Evolutionary conservation across 1,139 yeast species (phyloP).

Genomic region (Saccharomyces hybrid): DNA sequence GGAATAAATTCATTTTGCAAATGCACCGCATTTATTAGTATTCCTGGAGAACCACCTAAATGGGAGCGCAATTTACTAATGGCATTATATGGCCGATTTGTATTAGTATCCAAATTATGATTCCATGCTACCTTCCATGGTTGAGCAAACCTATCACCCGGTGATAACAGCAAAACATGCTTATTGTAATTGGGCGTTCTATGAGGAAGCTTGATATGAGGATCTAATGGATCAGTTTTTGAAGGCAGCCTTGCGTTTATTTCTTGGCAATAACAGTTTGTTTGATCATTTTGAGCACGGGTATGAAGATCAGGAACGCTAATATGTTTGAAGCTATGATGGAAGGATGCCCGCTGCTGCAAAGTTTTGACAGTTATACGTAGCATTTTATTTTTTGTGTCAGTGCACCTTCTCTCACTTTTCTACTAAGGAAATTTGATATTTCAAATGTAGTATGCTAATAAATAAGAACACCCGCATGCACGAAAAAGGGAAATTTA

Average conservation of each 20-base stretch:
- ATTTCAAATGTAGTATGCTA: neutral
- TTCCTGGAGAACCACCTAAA: neutral
- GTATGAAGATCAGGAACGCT: neutral
- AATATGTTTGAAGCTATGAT: neutral
- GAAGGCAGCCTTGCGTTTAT: constrained; percentile 1
- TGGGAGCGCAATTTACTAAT: neutral
- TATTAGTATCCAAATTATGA: neutral
- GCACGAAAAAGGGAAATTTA: neutral
- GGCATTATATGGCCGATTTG: neutral
- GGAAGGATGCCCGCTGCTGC: neutral
- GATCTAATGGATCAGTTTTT: constrained; percentile 1
- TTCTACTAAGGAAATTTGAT: neutral
- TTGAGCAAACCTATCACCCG: neutral
- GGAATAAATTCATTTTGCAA: neutral
- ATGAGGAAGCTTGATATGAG: neutral
- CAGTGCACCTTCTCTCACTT: neutral
- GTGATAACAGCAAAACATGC: constrained; percentile 3
- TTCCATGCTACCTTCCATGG: neutral
- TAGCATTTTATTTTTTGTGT: neutral
- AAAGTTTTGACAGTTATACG: neutral
- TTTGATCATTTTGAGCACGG: neutral
- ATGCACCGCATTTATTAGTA: constrained; percentile 2
- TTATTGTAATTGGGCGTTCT: constrained; percentile 2
- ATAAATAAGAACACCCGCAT: neutral
- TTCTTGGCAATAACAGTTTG: constrained; percentile 1